Base-by-base conservation (phyloP, 1,139 yeast genomes). In the Protomyces lactucae-debilis region DNA sequence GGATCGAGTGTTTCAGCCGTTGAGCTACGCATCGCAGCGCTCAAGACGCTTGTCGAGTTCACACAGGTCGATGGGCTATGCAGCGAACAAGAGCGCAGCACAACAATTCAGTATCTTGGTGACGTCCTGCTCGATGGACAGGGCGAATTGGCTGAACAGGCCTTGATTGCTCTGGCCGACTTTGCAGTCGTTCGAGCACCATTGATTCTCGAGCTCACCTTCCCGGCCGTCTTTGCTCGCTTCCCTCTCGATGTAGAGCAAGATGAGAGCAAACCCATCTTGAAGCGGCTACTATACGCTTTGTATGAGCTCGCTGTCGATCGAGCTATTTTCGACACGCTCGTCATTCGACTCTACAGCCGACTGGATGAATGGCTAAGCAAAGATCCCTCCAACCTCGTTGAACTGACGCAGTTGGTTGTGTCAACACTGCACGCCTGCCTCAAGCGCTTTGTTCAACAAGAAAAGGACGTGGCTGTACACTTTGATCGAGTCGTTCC, bases 51-150 rank as follows among this genome's bases (percentile, higher is more conserved):
- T 65, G 78, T 83, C 0, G 82, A 83, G 66, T 72, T 87, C 61
- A 76, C 83, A 28, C 76, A 77, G 45, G 76, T 86, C 69, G 73
- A 76, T 1, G 75, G 75, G 0, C 84, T 82, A 68, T 75, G 88
- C 55, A 75, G 74, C 10, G 70, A 71, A 1, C 82, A 82, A 60
- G 96, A 91, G 70, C 73, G 83, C 40, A 81, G 83, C 25, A 75
- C 88, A 64, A 77, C 89, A 8, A 82, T 87, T 39, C 89, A 85
- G 67, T 85, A 87, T 70, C 77, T 91, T 52, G 84, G 85, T 40
- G 90, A 85, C 54, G 81, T 85, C 25, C 76, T 88, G 9, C 72
- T 86, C n/a, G 75, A 77, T 6, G 77, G 76, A 39, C 78, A 76
- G 53, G 79, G 77, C 32, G 73, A 74, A 14, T 64, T 76, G 1